phyloP scores from a whole-genome alignment of 2,329 filamentous ascomycete genomes.

The Pseudomassariella vexata region DNA sequence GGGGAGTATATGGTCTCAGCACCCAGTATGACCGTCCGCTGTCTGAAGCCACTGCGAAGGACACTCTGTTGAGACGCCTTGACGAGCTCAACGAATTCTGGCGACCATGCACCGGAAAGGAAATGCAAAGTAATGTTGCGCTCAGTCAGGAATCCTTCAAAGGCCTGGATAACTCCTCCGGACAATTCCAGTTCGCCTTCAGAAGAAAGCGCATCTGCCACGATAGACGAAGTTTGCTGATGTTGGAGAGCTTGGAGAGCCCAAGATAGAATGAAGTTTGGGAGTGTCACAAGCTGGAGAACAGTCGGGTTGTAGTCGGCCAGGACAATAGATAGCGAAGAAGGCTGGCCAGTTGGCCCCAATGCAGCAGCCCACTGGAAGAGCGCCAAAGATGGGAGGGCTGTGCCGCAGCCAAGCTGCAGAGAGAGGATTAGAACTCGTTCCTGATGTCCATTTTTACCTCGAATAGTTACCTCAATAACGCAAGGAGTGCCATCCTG shows the following conservation, averaged over 20 bases:
- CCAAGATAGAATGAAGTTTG: conserved; percentile 72
- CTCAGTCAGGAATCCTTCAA: conserved; percentile 45
- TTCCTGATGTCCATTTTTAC: conserved; percentile 11
- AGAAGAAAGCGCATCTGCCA: conserved; percentile 40
- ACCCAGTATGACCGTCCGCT: conserved; percentile 54
- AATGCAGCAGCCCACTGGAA: conserved; percentile 54
- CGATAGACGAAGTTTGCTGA: conserved; percentile 25
- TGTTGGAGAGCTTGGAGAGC: conserved; percentile 44
- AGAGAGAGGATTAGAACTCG: not conserved
- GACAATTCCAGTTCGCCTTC: conserved; percentile 62
- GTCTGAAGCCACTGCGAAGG: conserved; percentile 21
- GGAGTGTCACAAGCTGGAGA: conserved; percentile 70
- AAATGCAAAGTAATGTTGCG: conserved; percentile 55
- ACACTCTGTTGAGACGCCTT: conserved; percentile 11
- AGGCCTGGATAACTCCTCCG: conserved; percentile 50
- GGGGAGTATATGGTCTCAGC: conserved; percentile 83
- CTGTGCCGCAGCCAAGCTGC: conserved; percentile 74
- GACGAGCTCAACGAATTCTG: conserved; percentile 56
- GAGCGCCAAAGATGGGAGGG: conserved; percentile 64
- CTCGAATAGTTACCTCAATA: conserved; percentile 43
- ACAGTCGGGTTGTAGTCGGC: conserved; percentile 79
- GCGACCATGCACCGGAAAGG: conserved; percentile 70
- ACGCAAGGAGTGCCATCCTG: conserved; percentile 33
- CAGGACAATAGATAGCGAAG: conserved; percentile 54
- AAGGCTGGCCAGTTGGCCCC: conserved; percentile 11